phyloP scores from a whole-genome alignment of 2,329 filamentous ascomycete species.

The Colletotrichum lupini region DNA sequence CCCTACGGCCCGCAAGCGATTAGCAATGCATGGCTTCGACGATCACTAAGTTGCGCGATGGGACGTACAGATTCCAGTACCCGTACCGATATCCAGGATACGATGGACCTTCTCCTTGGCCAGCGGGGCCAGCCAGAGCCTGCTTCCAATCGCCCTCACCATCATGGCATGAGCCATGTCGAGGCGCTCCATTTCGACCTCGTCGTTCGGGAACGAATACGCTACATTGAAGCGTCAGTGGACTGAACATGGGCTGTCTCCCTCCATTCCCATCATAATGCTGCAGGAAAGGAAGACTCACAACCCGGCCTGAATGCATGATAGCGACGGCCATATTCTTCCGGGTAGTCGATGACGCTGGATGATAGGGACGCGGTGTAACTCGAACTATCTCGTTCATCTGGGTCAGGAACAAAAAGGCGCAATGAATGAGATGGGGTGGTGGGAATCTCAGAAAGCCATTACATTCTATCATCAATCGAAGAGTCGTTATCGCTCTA shows the following conservation, averaged over 20 bases:
- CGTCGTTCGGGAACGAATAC: neutral
- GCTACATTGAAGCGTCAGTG: neutral
- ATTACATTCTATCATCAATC: neutral
- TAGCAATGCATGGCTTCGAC: neutral
- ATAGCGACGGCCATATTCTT: constrained; percentile 24
- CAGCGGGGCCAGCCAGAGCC: constrained; percentile 1
- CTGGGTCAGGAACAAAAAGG: no score
- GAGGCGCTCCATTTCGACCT: neutral
- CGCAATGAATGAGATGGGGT: neutral
- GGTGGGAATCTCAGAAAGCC: neutral
- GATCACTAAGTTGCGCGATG: no score
- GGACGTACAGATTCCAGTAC: constrained; percentile 66
- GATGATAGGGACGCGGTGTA: constrained; percentile 6
- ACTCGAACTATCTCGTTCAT: neutral
- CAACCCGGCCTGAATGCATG: constrained; percentile 24
- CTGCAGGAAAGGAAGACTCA: neutral
- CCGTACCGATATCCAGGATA: constrained; percentile 70
- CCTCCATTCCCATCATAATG: neutral
- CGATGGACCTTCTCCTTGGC: constrained; percentile 35
- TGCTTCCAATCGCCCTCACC: neutral
- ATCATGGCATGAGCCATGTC: constrained; percentile 14
- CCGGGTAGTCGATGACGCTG: constrained; percentile 19
- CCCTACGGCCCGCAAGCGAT: neutral
- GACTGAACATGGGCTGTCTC: neutral
- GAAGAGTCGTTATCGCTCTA: neutral